Conservation (phyloP, 148 eudicot genomes). For the Linanthus parryae region DNA sequence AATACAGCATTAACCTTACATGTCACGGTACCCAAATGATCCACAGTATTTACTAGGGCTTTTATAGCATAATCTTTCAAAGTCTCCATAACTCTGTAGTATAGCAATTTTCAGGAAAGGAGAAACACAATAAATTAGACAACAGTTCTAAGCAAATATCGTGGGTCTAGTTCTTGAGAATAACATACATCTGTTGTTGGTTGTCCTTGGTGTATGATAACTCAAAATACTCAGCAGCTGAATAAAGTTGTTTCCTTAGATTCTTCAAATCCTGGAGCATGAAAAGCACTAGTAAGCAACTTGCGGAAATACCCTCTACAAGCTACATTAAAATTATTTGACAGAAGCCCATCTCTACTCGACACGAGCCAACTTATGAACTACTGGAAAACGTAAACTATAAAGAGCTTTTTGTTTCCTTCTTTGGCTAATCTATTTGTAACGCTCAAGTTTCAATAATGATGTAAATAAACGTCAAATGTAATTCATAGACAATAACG, state of each 20-base stretch:
- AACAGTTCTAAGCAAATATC: neutral
- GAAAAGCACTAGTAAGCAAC: neutral
- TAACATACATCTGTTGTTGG: conserved; percentile 75
- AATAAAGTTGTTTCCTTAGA: conserved; percentile 69
- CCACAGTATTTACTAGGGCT: conserved; percentile 91
- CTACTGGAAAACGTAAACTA: neutral
- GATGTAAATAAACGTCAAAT: no score
- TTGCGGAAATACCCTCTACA: neutral
- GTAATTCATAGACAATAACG: neutral
- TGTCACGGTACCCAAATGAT: conserved; percentile 87
- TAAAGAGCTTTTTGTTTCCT: neutral
- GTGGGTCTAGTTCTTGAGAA: neutral
- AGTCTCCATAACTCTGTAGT: conserved; percentile 72
- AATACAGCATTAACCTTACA: conserved; percentile 74
- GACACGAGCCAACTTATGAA: no score
- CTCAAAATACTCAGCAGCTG: conserved; percentile 96
- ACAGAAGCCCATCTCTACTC: no score
- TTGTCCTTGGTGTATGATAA: conserved; percentile 66
- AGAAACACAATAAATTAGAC: conserved; percentile 6
- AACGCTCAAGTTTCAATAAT: no score
- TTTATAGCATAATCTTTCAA: conserved; percentile 81
- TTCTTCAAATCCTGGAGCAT: conserved; percentile 77
- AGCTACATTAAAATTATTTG: neutral
- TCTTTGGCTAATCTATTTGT: neutral
- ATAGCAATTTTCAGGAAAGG: neutral